These are phyloP conservation scores for Gynochthodes officinalis DNA, from an alignment of 257 asterid genomes.

Conservation along the genomic window DNA sequence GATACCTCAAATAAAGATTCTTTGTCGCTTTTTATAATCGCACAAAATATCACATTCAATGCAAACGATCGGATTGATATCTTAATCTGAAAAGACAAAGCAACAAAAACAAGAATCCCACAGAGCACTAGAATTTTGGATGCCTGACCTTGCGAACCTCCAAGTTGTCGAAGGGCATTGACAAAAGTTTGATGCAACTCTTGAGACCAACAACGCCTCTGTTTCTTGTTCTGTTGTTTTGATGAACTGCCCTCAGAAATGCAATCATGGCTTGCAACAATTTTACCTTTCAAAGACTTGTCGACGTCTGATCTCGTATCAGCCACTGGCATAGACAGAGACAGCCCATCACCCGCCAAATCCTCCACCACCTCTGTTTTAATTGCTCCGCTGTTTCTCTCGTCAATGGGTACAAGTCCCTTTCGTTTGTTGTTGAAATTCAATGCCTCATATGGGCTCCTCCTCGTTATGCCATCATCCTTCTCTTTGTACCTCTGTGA, in stretches of 20 bases:
- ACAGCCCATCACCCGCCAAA: conserved; percentile 22
- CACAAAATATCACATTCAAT: background rate
- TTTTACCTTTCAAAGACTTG: background rate
- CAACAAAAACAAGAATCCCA: background rate
- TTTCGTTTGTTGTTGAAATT: conserved; percentile 29
- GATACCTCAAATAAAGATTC: background rate
- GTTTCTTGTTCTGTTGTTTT: conserved; percentile 36
- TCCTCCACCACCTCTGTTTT: conserved; percentile 18
- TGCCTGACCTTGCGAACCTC: conserved; percentile 64
- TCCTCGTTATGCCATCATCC: conserved; percentile 7
- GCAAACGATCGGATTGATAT: background rate
- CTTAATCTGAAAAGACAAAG: background rate
- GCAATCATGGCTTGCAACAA: background rate
- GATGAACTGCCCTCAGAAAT: background rate
- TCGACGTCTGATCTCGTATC: background rate
- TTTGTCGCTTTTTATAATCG: background rate
- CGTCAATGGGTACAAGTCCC: conserved; percentile 44
- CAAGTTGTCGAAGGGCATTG: conserved; percentile 52
- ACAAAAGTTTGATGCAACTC: conserved; percentile 59
- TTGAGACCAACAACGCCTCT: conserved; percentile 70
- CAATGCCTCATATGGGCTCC: background rate
- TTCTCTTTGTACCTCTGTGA: conserved; percentile 33
- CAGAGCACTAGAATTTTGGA: background rate
- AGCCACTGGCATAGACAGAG: conserved; percentile 25
- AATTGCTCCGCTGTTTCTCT: background rate